Percentiles rank a stretch among this genome's conserved stretches.
phyloP scores from a whole-genome alignment of 2,329 filamentous ascomycete species.

The Aspergillus sp. region DNA sequence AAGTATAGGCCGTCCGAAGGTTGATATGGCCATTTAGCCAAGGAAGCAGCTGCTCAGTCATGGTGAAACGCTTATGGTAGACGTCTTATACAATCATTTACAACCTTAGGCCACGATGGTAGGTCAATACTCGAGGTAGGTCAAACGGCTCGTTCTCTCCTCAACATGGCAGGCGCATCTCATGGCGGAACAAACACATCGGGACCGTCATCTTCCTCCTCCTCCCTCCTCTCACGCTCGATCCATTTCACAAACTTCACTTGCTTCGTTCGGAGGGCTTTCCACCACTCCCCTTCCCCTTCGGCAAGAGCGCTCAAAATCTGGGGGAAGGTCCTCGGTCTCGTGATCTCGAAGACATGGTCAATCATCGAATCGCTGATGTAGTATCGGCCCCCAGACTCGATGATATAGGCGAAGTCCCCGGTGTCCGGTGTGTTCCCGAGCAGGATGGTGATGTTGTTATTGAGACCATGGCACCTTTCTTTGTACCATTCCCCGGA shows the following conservation, averaged over 20 bases:
- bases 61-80: background rate
- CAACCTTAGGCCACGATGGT: background rate
- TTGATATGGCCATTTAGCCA: constrained; percentile 3
- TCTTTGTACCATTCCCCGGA: too few relatives aligned
- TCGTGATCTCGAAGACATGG: constrained; percentile 1
- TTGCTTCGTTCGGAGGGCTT: background rate
- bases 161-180: background rate
- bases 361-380: background rate
- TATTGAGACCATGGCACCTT: background rate
- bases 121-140: too few relatives aligned
- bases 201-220: background rate
- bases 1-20: background rate
- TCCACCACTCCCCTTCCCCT: background rate
- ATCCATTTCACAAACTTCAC: background rate
- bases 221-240: background rate
- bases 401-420: constrained; percentile 1
- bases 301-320: background rate
- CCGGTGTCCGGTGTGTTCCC: constrained; percentile 2
- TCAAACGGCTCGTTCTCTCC: background rate
- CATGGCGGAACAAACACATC: background rate
- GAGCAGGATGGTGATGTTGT: background rate
- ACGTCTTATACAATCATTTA: background rate
- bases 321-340: background rate
- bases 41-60: constrained; percentile 2
- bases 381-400: background rate